Percentiles rank a stretch among this genome's conserved stretches.
Evolutionary conservation across 139 green algal genomes (phyloP).

Genomic region (Edaphochlamys debaryana): DNA sequence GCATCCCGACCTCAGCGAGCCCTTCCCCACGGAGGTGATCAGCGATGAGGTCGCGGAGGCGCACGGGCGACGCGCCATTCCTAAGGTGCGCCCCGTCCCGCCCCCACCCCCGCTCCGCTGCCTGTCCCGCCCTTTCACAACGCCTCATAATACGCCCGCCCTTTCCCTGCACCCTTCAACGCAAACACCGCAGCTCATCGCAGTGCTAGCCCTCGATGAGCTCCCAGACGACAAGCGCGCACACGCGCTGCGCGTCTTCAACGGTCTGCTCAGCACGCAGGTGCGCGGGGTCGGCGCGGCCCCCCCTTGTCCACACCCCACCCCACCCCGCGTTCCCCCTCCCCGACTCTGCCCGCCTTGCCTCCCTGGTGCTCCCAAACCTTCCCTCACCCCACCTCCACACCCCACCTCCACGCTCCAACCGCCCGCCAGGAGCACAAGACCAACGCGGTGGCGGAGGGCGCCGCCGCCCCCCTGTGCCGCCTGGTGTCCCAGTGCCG

Average conservation of each 20-base stretch:
- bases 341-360: neutral
- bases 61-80: slow-evolving; percentile 44
- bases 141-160: neutral
- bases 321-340: neutral
- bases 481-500: slow-evolving; percentile 23
- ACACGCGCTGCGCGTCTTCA: slow-evolving; percentile 48
- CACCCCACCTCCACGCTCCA: neutral
- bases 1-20: slow-evolving; percentile 50
- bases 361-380: neutral
- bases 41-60: slow-evolving; percentile 51
- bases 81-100: too few relatives aligned
- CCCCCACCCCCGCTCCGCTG: neutral
- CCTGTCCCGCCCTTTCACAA: neutral
- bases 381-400: neutral
- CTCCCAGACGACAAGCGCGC: slow-evolving; percentile 41
- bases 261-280: slow-evolving; percentile 51
- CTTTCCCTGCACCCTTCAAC: neutral
- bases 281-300: too few relatives aligned
- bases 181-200: too few relatives aligned
- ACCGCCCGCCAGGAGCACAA: too few relatives aligned
- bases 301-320: too few relatives aligned
- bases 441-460: slow-evolving; percentile 47
- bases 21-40: slow-evolving; percentile 46
- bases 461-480: slow-evolving; percentile 40
- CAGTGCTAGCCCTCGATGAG: slow-evolving; percentile 29